These are phyloP conservation scores for Sordariomycetes sp. DNA, from an alignment of 2,329 filamentous ascomycete genomes.

Conservation along the genomic window DNA sequence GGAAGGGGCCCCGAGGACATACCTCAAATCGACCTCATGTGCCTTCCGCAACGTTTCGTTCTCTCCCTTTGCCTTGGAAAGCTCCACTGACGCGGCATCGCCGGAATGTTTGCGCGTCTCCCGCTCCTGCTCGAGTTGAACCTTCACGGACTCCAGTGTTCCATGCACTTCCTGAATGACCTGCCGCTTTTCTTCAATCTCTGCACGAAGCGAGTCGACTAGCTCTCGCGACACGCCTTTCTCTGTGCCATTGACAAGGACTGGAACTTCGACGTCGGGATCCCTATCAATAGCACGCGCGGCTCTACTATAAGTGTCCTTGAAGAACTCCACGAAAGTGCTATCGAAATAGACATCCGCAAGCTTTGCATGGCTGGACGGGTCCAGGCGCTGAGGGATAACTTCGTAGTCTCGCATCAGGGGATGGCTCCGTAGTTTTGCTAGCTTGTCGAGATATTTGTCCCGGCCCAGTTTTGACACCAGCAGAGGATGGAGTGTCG, in stretches of 20 bases:
- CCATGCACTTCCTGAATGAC: slow-evolving; percentile 35
- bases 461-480: slow-evolving; percentile 71
- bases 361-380: slow-evolving; percentile 34
- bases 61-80: slow-evolving; percentile 48
- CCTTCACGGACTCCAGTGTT: slow-evolving; percentile 33
- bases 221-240: slow-evolving; percentile 91
- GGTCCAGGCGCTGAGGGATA: slow-evolving; percentile 56
- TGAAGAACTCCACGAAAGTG: slow-evolving; percentile 85
- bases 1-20: slow-evolving; percentile 12
- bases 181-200: slow-evolving; percentile 62
- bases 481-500: slow-evolving; percentile 70
- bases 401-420: slow-evolving; percentile 86
- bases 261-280: slow-evolving; percentile 75
- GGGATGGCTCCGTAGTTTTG: slow-evolving; percentile 65
- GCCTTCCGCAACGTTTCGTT: slow-evolving; percentile 62
- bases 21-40: slow-evolving; percentile 56
- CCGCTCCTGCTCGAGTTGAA: slow-evolving; percentile 60
- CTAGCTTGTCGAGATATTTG: slow-evolving; percentile 74
- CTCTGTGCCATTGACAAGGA: slow-evolving; percentile 67
- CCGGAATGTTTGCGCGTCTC: slow-evolving; percentile 34
- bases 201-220: slow-evolving; percentile 71
- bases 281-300: slow-evolving; percentile 81
- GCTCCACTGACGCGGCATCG: slow-evolving; percentile 43
- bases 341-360: slow-evolving; percentile 80
- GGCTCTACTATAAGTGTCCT: slow-evolving; percentile 87